These are phyloP conservation scores for Physaria fendleri DNA, from an alignment of 345 rosid genomes.

Conservation along the genomic window DNA sequence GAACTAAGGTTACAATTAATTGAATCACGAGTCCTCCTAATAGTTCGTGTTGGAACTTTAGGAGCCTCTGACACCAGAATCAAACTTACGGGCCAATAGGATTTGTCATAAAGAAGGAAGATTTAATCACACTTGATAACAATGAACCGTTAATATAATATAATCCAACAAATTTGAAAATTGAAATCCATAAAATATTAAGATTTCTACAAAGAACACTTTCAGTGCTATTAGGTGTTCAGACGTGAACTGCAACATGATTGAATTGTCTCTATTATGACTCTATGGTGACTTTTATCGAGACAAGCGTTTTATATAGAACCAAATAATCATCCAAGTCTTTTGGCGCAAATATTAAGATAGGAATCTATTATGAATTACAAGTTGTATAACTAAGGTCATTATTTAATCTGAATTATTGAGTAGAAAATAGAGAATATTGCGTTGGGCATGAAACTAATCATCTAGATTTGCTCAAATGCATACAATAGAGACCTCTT, in stretches of 20 bases:
- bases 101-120: no score
- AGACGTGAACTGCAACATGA: conserved; percentile 17
- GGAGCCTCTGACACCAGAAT: no score
- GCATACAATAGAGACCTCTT: conserved; percentile 34
- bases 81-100: no score
- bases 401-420: not conserved
- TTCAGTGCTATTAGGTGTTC: conserved; percentile 5
- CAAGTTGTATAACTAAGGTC: not conserved
- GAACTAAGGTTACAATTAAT: no score
- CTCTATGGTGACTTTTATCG: conserved; percentile 19
- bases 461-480: conserved; percentile 34
- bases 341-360: conserved; percentile 17
- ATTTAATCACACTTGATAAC: no score
- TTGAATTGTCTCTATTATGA: conserved; percentile 18
- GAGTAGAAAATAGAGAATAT: conserved; percentile 19
- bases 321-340: conserved; percentile 17
- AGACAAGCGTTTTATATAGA: conserved; percentile 12
- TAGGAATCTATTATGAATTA: not conserved
- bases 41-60: no score
- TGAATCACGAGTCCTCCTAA: no score
- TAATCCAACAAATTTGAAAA: not conserved
- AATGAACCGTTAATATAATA: no score
- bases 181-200: not conserved
- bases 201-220: not conserved
- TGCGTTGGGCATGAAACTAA: conserved; percentile 22